phyloP scores from a whole-genome alignment of 768 basidiomycete genomes.

The Russula griseocarnosa region DNA sequence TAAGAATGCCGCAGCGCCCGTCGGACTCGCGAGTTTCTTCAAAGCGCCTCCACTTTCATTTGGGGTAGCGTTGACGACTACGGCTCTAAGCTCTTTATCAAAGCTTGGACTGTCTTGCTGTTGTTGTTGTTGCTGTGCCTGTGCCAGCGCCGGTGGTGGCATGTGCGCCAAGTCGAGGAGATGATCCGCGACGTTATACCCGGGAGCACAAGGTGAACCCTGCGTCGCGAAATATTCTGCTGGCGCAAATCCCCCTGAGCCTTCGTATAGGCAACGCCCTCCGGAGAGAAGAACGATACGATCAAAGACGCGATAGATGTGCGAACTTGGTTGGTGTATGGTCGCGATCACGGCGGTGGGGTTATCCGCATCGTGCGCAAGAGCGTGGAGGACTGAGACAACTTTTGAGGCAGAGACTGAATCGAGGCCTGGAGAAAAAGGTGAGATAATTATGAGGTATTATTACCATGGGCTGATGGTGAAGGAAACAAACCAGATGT shows the following conservation, averaged over 20 bases:
- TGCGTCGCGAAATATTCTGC: constrained; percentile 55
- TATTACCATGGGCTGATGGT: constrained; percentile 31
- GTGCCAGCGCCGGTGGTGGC: constrained; percentile 40
- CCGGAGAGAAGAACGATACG: constrained; percentile 54
- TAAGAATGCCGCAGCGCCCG: constrained; percentile 74
- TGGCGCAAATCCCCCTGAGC: constrained; percentile 62
- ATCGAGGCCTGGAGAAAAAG: constrained; percentile 40
- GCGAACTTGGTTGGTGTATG: constrained; percentile 64
- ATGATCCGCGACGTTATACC: constrained; percentile 92
- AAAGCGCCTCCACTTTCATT: constrained; percentile 22
- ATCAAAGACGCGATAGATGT: constrained; percentile 58
- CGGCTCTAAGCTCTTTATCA: constrained; percentile 4
- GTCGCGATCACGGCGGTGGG: constrained; percentile 66
- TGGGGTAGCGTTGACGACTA: too few species aligned
- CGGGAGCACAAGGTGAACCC: constrained; percentile 55
- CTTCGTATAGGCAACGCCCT: constrained; percentile 46
- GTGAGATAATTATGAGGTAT: not conserved
- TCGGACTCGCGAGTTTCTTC: constrained; percentile 25
- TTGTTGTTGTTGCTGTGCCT: not conserved
- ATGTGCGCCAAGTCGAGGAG: constrained; percentile 83
- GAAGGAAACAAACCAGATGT: constrained; percentile 53
- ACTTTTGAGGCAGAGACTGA: constrained; percentile 34
- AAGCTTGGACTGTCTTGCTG: constrained; percentile 40
- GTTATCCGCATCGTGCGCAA: constrained; percentile 64
- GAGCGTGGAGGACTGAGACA: constrained; percentile 45